Evolutionary conservation across 441 rosid species (phyloP).

Genomic region (Hypseocharis bilobata): DNA sequence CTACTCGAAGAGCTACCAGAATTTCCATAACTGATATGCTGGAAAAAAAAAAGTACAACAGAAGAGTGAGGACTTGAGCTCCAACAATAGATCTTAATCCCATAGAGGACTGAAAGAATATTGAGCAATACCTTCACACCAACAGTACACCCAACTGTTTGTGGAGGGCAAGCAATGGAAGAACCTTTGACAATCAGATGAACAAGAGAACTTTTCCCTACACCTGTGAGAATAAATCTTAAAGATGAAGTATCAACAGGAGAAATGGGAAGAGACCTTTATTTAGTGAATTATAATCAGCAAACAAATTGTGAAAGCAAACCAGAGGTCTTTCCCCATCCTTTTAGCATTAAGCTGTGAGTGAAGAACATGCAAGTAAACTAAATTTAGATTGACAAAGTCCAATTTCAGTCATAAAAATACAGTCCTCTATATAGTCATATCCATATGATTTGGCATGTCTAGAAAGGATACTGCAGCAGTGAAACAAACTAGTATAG

Average conservation of each 20-base stretch:
- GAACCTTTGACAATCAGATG: conserved; percentile 76
- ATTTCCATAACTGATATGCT: conserved; percentile 70
- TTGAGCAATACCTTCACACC: conserved; percentile 63
- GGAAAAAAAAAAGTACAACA: conserved; percentile 17
- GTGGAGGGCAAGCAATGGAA: conserved; percentile 59
- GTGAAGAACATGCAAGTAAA: neutral
- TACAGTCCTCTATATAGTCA: neutral
- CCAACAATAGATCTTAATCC: conserved; percentile 17
- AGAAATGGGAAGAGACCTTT: neutral
- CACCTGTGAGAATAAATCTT: conserved; percentile 41
- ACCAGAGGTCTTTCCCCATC: neutral
- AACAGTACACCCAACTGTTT: conserved; percentile 90
- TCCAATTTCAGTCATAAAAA: neutral
- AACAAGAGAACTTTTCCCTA: conserved; percentile 88
- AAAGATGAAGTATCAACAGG: conserved; percentile 9
- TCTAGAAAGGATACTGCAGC: neutral
- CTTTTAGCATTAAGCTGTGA: neutral
- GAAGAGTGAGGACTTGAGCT: conserved; percentile 20
- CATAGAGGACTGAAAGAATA: conserved; percentile 8
- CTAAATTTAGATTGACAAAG: neutral
- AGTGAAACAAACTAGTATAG: neutral
- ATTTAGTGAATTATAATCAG: neutral
- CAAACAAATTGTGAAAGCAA: neutral
- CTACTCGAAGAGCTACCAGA: conserved; percentile 83
- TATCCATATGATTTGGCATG: neutral